Evolutionary conservation across 352 stramenopile genomes (phyloP).

Genomic region (Phytophthora ohioensis): DNA sequence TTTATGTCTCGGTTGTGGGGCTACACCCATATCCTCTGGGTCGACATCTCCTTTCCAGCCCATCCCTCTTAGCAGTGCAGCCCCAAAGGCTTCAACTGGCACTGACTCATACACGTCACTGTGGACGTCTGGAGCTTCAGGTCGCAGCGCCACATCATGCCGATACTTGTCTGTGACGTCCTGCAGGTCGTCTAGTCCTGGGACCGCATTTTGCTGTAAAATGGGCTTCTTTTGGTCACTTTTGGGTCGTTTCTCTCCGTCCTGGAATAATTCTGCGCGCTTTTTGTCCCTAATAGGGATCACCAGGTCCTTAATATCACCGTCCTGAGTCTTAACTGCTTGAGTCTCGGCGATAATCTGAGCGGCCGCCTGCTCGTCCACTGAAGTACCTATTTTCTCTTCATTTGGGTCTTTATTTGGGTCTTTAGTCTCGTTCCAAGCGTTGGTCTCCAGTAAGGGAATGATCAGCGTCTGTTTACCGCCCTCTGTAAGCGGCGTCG

Average conservation of each 20-base stretch:
- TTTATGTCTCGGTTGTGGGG: slow-evolving; percentile 87
- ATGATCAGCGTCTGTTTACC: slow-evolving; percentile 66
- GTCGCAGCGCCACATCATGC: slow-evolving; percentile 80
- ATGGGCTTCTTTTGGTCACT: slow-evolving; percentile 56
- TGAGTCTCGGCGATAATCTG: slow-evolving; percentile 53
- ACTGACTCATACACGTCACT: slow-evolving; percentile 89
- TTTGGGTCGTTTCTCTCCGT: slow-evolving; percentile 28
- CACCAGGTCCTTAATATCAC: slow-evolving; percentile 43
- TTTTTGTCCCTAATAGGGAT: slow-evolving; percentile 58
- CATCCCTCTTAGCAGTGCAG: slow-evolving; percentile 97
- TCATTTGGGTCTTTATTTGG: not conserved
- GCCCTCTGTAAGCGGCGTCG: slow-evolving; percentile 37
- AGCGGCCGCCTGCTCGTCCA: slow-evolving; percentile 50
- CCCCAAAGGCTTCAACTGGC: slow-evolving; percentile 96
- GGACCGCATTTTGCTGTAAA: slow-evolving; percentile 77
- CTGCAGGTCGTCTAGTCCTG: slow-evolving; percentile 65
- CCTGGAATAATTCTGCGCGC: slow-evolving; percentile 53
- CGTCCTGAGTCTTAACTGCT: slow-evolving; percentile 10
- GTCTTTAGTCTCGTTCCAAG: slow-evolving; percentile 41
- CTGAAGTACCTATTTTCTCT: slow-evolving; percentile 3
- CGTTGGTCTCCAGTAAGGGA: slow-evolving; percentile 70
- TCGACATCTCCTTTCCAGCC: slow-evolving; percentile 92
- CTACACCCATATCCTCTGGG: slow-evolving; percentile 47
- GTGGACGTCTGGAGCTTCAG: slow-evolving; percentile 85
- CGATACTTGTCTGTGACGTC: slow-evolving; percentile 88